Evolutionary conservation across 2,329 filamentous ascomycete species (phyloP), one percentile per base, ranked within the genome.

Genomic region (Lecanicillium sp.): DNA sequence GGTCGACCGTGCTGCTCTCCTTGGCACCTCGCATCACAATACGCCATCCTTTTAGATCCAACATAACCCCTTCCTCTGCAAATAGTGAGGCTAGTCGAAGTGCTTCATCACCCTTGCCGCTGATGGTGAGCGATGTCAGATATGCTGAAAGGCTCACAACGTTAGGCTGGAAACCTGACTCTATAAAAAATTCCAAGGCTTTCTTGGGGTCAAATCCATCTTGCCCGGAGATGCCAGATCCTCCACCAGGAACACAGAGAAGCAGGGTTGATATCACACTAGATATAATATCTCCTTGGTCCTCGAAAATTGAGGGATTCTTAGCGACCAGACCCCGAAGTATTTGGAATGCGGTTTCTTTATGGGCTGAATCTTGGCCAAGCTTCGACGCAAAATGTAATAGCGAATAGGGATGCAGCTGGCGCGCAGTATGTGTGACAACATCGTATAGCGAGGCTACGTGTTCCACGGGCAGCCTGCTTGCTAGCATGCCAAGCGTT

Each of bases 11-110:
- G 17, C 67, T 58, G 15, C 66, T 66, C 4, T 56, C 54, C 48
- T 87, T 86, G 37, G 84, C 82, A 22, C 82, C 81, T 42, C 81
- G 74, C 30, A 94, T 71, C 25, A 95, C 65, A 19, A 79, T 78
- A 1, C 79, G 69, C 54, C 81, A 86, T 0, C 86, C 81, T 46
- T 77, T 72, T 0, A 62, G 61, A 55, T 94, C 79, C 0, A 85
- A 74, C 39, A 72, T 56, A 13, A 85, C 64, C 3, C 74, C 72
- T 9, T 52, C 53, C 41, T 61, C 57, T 25, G 51, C 46, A 12
- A 62, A 55, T 4, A 63, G 37, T 10, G 59, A 47, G 3, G 57
- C 54, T 1, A 63, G 49, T 11, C 57, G 46, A 22, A 61, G 54
- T 19, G 59, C 60, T 39, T 62, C 60, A 27, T 57, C 53, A 13